Evolutionary conservation across 140 eudicot genomes (phyloP), one percentile per base, ranked within the genome.

Genomic region (Erigeron philadelphicus): DNA sequence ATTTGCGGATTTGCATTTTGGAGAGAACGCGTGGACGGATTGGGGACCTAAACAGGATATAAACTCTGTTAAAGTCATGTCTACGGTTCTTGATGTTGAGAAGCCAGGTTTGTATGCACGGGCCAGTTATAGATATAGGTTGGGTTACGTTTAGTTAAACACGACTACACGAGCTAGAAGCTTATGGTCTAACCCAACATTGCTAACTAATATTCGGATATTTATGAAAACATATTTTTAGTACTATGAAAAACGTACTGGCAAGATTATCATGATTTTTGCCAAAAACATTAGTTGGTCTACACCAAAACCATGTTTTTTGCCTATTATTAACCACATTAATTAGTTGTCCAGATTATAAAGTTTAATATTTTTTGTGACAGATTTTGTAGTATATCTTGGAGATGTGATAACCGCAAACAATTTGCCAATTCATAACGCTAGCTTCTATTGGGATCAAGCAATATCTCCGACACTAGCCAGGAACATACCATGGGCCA

Each of bases 341-440:
- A 18, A 23, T 57, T 10, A 18, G 63, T 21, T 57, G 63, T 21
- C 5, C 55, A 3, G 0, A 7, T 1, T 19, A 41, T 62, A 52
- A 71, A 50, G 35, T 21, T 73, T 38, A 35, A 17, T 9, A 25
- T 43, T 16, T 53, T 68, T 6, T 50, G 54, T 52, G 78, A 42
- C 95, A 94, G 99, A 89, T 71, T 89, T 94, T 50, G 99, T 94
- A 31, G 84, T 94, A 41, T 94, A 94, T 80, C 95, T 94, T 45
- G 99, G 99, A 52, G 99, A 94, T 68, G 90, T 94, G 52, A 75
- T 94, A 71, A 94, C 99, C 9, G 99, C 99, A 81, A 94, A 94
- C 89, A 94, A 94, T 69, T 64, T 94, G 21, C 81, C 85, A 49
- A 75, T 85, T 48, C 77, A 77, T 61, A 94, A 94, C 72, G 99